Evolutionary conservation across 1,284 basidiomycete species (phyloP), one percentile per base, ranked within the genome.

Genomic region (Cystobasidiaceae sp.): DNA sequence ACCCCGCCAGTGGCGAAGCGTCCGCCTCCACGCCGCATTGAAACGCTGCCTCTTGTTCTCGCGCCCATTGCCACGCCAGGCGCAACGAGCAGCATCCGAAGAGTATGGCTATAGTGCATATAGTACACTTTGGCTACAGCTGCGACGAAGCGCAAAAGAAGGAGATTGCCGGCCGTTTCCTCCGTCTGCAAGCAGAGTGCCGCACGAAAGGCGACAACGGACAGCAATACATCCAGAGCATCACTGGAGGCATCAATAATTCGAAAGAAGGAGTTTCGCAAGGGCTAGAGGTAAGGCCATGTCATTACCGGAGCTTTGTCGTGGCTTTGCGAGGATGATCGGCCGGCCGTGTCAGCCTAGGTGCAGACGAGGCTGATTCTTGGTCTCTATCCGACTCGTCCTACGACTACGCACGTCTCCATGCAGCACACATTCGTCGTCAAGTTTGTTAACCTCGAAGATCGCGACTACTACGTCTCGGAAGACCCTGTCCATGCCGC

Each of bases 221-320:
- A 25, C 32, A 64, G 43, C 39, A 33, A 7, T 64, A 64, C 34
- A 64, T 64, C 34, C 43, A 34, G 17, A 32, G 33, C 43, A n/a
- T 64, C 17, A 64, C 51, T 25, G 61, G 61, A 15, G 61, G 61
- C n/a, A 56, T 27, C 27, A 39, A 64, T 25, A 64, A 46, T 25
- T 51, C 46, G 13, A 51, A 51, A 28, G 61, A 64, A 41, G 61
- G 61, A 6, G 37, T 33, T 27, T 27, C 13, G 15, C 49, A 64
- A n/a, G 61, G 61, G 5, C 45, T 64, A 13, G 52, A 64, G 61
- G 61, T 64, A 30, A 11, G 61, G 61, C n/a, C n/a, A n/a, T n/a
- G n/a, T n/a, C n/a, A n/a, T n/a, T n/a, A 28, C 11, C n/a, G n/a
- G 15, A 19, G 4, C 37, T 27, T 15, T 7, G 25, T 5, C 7